A percentile compares a stretch with the other conserved stretches of the same genome.
Evolutionary conservation across 169 alveolate species (phyloP).

Genomic region (Theileria equi): DNA sequence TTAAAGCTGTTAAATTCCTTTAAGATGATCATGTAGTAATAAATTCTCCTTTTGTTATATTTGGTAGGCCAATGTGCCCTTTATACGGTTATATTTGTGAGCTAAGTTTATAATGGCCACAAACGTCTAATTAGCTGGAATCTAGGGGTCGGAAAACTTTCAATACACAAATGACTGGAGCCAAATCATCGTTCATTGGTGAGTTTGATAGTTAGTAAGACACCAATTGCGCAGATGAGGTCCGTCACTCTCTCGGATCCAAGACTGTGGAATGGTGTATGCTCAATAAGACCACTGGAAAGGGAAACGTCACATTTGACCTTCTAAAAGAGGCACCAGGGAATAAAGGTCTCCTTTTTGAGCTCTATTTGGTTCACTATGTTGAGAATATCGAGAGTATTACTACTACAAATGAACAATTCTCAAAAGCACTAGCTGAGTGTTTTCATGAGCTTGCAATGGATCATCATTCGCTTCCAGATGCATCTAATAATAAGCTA

Average conservation of each 20-base stretch:
- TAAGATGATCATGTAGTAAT: no score
- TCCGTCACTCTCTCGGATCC: neutral
- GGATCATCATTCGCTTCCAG: no score
- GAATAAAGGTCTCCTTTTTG: constrained; percentile 9
- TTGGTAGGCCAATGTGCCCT: no score
- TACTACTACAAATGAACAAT: neutral
- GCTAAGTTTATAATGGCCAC: no score
- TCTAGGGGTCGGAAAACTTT: no score
- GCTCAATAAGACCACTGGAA: constrained; percentile 2
- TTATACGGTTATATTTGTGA: no score
- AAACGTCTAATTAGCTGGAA: no score
- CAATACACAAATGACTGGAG: no score
- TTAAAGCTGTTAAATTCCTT: no score
- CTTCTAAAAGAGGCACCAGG: constrained; percentile 2
- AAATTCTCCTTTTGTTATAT: no score
- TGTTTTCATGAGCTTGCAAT: constrained; percentile 15
- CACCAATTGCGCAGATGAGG: neutral
- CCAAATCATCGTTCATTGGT: neutral
- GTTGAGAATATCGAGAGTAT: constrained; percentile 8
- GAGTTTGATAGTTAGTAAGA: no score
- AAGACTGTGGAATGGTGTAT: constrained; percentile 1
- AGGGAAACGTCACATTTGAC: neutral
- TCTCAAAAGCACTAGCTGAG: constrained; percentile 1
- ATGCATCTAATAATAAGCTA: neutral
- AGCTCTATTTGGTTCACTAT: constrained; percentile 13